Conservation (phyloP, 306 rosid genomes). For the Hylodesmum podocarpum region DNA sequence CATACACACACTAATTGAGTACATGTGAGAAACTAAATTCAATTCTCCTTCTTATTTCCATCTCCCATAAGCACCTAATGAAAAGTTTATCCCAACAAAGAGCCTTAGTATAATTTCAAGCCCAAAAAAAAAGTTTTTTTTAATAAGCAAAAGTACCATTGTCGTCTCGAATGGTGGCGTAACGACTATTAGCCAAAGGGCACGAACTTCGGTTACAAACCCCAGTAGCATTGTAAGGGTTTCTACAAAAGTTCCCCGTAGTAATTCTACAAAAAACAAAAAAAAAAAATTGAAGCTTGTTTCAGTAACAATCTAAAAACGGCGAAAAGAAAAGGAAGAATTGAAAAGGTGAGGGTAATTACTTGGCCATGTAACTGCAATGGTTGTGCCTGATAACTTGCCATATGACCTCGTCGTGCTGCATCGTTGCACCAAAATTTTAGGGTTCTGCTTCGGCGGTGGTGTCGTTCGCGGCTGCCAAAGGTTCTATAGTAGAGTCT, state of each 20-base stretch:
- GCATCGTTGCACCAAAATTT: constrained; percentile 27
- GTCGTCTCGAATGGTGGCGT: constrained; percentile 84
- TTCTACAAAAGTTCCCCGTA: constrained; percentile 81
- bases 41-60: too few species aligned
- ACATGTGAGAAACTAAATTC: too few species aligned
- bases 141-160: constrained; percentile 62
- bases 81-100: background rate
- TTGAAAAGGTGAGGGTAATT: background rate
- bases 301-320: background rate
- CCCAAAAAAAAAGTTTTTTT: background rate
- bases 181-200: constrained; percentile 93
- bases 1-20: constrained; percentile 4
- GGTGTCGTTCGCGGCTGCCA: background rate
- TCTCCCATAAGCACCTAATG: background rate
- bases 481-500: background rate
- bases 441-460: background rate
- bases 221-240: constrained; percentile 87
- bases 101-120: constrained; percentile 5
- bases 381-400: constrained; percentile 54
- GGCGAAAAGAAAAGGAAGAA: background rate
- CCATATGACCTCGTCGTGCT: constrained; percentile 54
- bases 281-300: background rate
- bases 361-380: constrained; percentile 53
- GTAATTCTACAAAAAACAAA: constrained; percentile 44
- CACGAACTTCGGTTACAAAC: constrained; percentile 91